Percentiles rank a stretch among this genome's conserved stretches.
Evolutionary conservation across 352 stramenopile species (phyloP).

Genomic region (Pythium sp.): DNA sequence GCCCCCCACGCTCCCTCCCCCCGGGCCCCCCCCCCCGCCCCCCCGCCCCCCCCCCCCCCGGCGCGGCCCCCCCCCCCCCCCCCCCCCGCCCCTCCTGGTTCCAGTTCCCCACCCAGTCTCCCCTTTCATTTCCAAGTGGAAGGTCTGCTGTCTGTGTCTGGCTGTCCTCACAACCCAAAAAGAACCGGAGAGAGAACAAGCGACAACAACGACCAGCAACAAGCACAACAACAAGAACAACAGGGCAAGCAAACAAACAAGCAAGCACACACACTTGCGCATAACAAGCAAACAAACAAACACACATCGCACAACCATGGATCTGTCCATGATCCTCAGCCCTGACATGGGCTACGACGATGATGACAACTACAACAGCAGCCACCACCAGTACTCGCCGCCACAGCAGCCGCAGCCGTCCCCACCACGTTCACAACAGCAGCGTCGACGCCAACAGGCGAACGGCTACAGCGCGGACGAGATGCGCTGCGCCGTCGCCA

Average conservation of each 20-base stretch:
- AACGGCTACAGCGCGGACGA: constrained; percentile 46
- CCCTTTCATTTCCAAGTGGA: constrained; percentile 1
- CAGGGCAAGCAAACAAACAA: constrained; percentile 5
- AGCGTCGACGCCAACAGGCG: not conserved
- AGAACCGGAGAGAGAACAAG: constrained; percentile 14
- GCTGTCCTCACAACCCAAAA: constrained; percentile 17
- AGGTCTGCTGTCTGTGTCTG: constrained; percentile 5
- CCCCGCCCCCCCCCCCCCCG: too few species aligned
- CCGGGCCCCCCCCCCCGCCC: too few species aligned
- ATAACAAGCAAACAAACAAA: constrained; percentile 4
- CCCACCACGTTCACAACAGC: not conserved
- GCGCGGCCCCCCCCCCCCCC: too few species aligned
- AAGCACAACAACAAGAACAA: constrained; percentile 1
- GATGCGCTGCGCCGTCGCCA: constrained; percentile 57
- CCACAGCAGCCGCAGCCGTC: not conserved
- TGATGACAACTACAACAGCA: not conserved
- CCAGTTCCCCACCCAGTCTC: constrained; percentile 23
- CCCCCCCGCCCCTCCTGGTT: too few species aligned
- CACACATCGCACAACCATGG: constrained; percentile 27
- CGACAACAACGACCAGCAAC: not conserved
- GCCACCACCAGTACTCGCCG: constrained; percentile 8
- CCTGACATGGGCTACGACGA: constrained; percentile 34
- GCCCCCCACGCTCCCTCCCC: too few species aligned
- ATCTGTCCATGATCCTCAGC: constrained; percentile 55
- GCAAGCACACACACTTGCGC: constrained; percentile 8